phyloP scores from a whole-genome alignment of 2,329 filamentous ascomycete genomes.

The Cercospora sp. region DNA sequence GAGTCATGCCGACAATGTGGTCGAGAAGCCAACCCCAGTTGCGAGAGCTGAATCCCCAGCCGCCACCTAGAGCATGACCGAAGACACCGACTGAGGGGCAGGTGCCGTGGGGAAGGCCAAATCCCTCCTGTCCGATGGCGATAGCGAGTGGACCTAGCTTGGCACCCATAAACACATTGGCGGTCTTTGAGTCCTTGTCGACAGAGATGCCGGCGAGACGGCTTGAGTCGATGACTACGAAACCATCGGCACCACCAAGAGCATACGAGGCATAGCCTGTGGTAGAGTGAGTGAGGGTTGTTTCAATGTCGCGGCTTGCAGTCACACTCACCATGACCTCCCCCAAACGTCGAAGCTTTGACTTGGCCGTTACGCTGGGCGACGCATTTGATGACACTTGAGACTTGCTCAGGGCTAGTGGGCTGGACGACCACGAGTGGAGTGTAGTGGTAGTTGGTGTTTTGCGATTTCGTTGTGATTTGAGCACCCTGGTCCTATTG shows the following conservation, averaged over 20 bases:
- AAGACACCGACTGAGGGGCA: slow-evolving; percentile 20
- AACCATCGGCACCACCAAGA: slow-evolving; percentile 24
- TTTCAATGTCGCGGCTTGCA: background rate
- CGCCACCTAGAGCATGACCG: slow-evolving; percentile 22
- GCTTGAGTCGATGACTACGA: slow-evolving; percentile 20
- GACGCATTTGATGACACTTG: slow-evolving; percentile 18
- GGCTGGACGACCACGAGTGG: slow-evolving; percentile 19
- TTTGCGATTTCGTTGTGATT: slow-evolving; percentile 17
- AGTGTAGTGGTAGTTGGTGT: slow-evolving; percentile 25
- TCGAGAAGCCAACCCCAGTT: slow-evolving; percentile 25
- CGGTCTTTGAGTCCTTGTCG: slow-evolving; percentile 13
- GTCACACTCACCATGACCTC: slow-evolving; percentile 21
- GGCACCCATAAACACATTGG: slow-evolving; percentile 13
- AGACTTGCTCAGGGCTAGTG: slow-evolving; percentile 14
- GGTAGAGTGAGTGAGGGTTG: background rate
- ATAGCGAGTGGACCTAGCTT: slow-evolving; percentile 17
- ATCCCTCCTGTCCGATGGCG: slow-evolving; percentile 16
- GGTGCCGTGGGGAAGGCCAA: slow-evolving; percentile 23
- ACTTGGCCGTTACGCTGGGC: slow-evolving; percentile 1
- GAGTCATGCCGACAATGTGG: slow-evolving; percentile 16
- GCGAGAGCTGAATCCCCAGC: slow-evolving; percentile 23
- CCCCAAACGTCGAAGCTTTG: slow-evolving; percentile 22
- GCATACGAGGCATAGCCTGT: slow-evolving; percentile 24
- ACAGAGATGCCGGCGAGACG: slow-evolving; percentile 11
- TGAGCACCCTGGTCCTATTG: slow-evolving; percentile 4